Evolutionary conservation across 139 green algal genomes (phyloP).

Genomic region (Marvania coccoides): DNA sequence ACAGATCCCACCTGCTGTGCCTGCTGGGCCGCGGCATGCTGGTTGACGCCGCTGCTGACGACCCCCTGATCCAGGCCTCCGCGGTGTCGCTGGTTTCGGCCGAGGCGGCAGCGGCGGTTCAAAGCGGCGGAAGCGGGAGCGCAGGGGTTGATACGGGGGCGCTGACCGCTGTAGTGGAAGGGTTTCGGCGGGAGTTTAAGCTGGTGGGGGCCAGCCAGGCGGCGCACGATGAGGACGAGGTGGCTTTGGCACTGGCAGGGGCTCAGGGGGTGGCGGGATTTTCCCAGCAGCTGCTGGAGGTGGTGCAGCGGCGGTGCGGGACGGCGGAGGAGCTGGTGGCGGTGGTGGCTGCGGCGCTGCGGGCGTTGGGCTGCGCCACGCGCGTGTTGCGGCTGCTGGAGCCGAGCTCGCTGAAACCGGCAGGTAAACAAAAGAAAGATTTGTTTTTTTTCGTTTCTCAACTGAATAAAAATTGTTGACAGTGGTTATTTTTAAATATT

Average conservation of each 20-base stretch:
- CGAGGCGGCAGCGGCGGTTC: not conserved
- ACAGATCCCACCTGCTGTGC: conserved; percentile 55
- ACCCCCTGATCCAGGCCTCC: conserved; percentile 52
- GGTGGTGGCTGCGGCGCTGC: conserved; percentile 65
- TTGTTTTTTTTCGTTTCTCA: too few species aligned
- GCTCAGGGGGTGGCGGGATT: not conserved
- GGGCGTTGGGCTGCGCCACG: conserved; percentile 44
- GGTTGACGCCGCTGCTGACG: conserved; percentile 43
- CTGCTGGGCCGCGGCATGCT: conserved; percentile 44
- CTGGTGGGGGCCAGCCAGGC: not conserved
- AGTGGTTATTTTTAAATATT: too few species aligned
- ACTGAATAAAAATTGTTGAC: too few species aligned
- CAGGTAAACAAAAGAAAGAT: too few species aligned
- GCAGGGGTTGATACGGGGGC: not conserved
- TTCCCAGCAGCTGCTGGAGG: conserved; percentile 1
- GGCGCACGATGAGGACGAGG: not conserved
- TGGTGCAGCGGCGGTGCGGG: conserved; percentile 8
- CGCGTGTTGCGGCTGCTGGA: conserved; percentile 27
- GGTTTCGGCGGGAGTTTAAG: not conserved
- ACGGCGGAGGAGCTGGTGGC: conserved; percentile 48
- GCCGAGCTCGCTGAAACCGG: conserved; percentile 8
- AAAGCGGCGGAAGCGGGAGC: not conserved
- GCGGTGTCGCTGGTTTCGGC: not conserved
- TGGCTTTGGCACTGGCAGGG: not conserved
- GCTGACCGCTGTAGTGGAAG: not conserved